These are phyloP conservation scores for Fraxinus floribunda DNA, from an alignment of 305 asterid genomes.

Conservation along the genomic window DNA sequence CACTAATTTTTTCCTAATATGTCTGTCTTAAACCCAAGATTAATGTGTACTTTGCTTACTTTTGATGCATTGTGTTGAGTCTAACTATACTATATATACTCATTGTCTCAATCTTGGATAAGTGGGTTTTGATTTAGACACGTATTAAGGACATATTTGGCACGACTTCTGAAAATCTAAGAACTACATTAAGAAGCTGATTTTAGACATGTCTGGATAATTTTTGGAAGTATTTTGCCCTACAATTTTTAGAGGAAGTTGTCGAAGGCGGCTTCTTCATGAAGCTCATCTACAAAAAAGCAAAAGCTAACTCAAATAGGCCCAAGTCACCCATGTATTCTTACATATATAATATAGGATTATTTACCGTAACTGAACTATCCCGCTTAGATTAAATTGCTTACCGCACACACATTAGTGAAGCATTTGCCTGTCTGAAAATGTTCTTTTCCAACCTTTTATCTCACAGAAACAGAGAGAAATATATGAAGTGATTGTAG, in stretches of 20 bases:
- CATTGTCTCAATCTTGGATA: background rate
- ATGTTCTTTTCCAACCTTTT: background rate
- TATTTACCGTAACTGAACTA: background rate
- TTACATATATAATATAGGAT: no score
- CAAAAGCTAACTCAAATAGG: background rate
- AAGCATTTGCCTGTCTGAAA: background rate
- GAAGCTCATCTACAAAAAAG: background rate
- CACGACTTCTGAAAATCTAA: background rate
- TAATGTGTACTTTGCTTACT: background rate
- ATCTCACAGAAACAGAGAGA: conserved; percentile 54
- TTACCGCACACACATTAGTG: background rate
- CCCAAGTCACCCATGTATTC: background rate
- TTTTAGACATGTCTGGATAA: background rate
- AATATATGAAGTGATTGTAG: conserved; percentile 52
- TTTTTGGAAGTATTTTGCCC: background rate
- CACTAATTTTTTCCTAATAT: background rate
- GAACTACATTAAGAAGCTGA: background rate
- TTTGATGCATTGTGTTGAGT: background rate
- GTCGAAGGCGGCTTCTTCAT: background rate
- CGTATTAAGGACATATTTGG: background rate
- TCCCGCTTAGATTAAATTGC: background rate
- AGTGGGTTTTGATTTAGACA: background rate
- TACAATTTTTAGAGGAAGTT: background rate
- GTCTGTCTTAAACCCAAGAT: background rate
- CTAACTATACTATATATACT: background rate